phyloP scores from a whole-genome alignment of 2,329 filamentous ascomycete genomes.

The Paecilomyces sp. region DNA sequence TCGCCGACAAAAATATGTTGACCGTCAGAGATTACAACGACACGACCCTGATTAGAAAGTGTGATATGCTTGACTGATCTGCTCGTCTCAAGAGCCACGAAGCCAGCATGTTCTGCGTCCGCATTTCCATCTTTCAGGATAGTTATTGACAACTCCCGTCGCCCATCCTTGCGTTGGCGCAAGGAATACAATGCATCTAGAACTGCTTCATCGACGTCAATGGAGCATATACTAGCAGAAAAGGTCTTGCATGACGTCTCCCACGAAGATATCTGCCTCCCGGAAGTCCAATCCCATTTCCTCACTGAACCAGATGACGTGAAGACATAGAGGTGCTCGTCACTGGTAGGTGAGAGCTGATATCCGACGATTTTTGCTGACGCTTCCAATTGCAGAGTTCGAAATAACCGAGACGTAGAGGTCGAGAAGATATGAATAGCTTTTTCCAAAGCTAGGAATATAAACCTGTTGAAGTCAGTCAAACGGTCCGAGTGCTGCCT shows the following conservation, averaged over 20 bases:
- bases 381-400: slow-evolving; percentile 56
- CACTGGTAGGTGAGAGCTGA: slow-evolving; percentile 44
- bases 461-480: slow-evolving; percentile 43
- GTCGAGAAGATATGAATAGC: slow-evolving; percentile 76
- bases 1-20: slow-evolving; percentile 54
- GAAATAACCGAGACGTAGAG: slow-evolving; percentile 70
- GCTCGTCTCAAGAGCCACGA: slow-evolving; percentile 21
- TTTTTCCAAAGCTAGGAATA: slow-evolving; percentile 68
- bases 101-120: slow-evolving; percentile 10
- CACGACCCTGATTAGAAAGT: slow-evolving; percentile 21
- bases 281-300: slow-evolving; percentile 53
- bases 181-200: slow-evolving; percentile 33
- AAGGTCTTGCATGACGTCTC: slow-evolving; percentile 30
- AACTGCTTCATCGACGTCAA: slow-evolving; percentile 14
- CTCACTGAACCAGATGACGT: slow-evolving; percentile 45
- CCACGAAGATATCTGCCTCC: slow-evolving; percentile 38
- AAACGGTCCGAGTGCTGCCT: too few relatives aligned
- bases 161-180: slow-evolving; percentile 27
- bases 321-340: slow-evolving; percentile 48
- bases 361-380: slow-evolving; percentile 44
- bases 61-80: slow-evolving; percentile 22
- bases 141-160: slow-evolving; percentile 26
- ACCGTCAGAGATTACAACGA: slow-evolving; percentile 33
- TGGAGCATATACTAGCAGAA: slow-evolving; percentile 15
- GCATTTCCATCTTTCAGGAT: slow-evolving; percentile 11